Evolutionary conservation across 225 moss, liverwort and hornwort species (phyloP), one percentile per base, ranked within the genome.

Genomic region (Sphagnum tenellum): DNA sequence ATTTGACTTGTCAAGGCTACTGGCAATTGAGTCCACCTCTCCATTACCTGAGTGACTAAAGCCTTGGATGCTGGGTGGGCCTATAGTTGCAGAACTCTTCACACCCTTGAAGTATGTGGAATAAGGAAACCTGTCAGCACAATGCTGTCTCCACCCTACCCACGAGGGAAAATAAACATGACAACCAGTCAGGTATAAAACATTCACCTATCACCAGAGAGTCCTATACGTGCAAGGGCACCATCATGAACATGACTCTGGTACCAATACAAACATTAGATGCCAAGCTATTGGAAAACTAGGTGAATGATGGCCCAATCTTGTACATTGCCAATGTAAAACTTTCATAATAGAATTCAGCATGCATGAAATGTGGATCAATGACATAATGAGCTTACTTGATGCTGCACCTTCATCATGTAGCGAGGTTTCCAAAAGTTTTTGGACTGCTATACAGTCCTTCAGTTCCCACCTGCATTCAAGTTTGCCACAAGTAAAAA

Each of bases 51-150:
- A 69, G n/a, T 69, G 70, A 74, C 65, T 78, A 57, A 50, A 74
- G 64, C 73, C 81, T 62, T 70, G 73, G 45, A 62, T 48, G 62
- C 64, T 78, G 44, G 73, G 68, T 66, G 81, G 72, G 66, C 73
- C 78, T 71, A 80, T 75, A 48, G 65, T 71, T 69, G 81, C 75
- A 64, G 88, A 82, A 67, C 86, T 84, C 76, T 76, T 92, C n/a
- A 70, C 77, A 63, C 89, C 93, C 71, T 77, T 67, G 62, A 98
- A 98, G 80, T 90, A 82, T 2, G 84, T 84, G 54, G 98, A 98
- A 63, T 86, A 86, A 47, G 98, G 98, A 44, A 93, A 98, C 60
- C 89, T 52, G 57, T 78, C 72, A 5, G 90, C 82, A 71, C 90
- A 88, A 49, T 87, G 79, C 54, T 57, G 69, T 68, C 87, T 77